These are phyloP conservation scores for Mrakia gelida DNA, from an alignment of 768 basidiomycete genomes.

Conservation along the genomic window DNA sequence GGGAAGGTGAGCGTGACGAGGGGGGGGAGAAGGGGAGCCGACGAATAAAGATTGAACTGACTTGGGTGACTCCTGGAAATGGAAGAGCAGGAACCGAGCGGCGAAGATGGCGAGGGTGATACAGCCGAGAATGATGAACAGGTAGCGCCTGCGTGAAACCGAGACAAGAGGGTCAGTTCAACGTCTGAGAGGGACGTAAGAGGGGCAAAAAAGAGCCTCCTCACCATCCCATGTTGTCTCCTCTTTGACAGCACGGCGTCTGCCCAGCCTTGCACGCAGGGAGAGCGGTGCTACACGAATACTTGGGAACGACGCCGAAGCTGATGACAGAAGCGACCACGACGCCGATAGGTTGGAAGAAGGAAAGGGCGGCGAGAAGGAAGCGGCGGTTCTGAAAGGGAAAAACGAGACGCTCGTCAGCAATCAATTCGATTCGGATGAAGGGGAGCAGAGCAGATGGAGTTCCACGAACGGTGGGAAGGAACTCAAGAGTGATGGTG, in stretches of 20 bases:
- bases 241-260: constrained; percentile 49
- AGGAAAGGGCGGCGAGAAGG: constrained; percentile 54
- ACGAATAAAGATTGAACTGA: not conserved
- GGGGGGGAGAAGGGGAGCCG: no score
- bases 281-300: constrained; percentile 49
- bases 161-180: no score
- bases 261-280: constrained; percentile 36
- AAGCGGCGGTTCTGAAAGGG: constrained; percentile 39
- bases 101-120: constrained; percentile 56
- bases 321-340: constrained; percentile 54
- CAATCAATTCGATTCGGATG: no score
- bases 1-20: no score
- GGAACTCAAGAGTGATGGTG: constrained; percentile 43
- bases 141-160: no score
- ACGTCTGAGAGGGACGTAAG: no score
- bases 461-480: constrained; percentile 36
- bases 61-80: constrained; percentile 60
- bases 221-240: constrained; percentile 59
- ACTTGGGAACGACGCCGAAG: constrained; percentile 58
- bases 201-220: no score
- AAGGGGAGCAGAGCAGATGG: no score
- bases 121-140: constrained; percentile 46
- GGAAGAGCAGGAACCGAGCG: constrained; percentile 56
- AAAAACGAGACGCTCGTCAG: not conserved
- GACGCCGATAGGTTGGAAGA: constrained; percentile 50